phyloP scores from a whole-genome alignment of 1,284 basidiomycete species.

The Rhodotorula sp. region DNA sequence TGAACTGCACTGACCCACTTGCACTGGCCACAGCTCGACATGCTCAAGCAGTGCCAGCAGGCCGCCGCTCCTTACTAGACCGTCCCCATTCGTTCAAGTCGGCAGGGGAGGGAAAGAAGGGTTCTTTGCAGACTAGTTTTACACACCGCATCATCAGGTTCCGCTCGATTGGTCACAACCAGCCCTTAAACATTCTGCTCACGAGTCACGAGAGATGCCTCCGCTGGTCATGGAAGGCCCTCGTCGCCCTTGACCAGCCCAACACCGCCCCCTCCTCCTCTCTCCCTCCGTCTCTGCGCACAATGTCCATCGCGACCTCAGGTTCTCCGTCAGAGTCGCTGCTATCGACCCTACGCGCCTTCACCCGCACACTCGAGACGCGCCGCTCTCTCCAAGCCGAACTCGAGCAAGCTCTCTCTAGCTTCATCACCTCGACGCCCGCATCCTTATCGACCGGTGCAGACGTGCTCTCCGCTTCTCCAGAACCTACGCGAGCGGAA shows the following conservation, averaged over 20 bases:
- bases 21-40: constrained; percentile 35
- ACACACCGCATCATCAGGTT: not conserved
- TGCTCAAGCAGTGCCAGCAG: constrained; percentile 54
- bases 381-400: constrained; percentile 30
- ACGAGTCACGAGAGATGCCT: no score
- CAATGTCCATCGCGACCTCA: constrained; percentile 5
- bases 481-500: no score
- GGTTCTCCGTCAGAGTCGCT: not conserved
- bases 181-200: no score
- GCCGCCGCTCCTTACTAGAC: constrained; percentile 52
- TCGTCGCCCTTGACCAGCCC: no score
- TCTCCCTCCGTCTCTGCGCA: no score
- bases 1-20: constrained; percentile 41
- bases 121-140: no score
- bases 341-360: constrained; percentile 17
- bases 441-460: not conserved
- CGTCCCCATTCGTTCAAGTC: no score
- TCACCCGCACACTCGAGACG: constrained; percentile 18
- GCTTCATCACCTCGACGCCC: constrained; percentile 27
- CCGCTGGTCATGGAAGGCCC: no score
- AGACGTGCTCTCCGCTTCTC: constrained; percentile 1
- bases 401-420: constrained; percentile 27
- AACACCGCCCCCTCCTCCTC: not conserved
- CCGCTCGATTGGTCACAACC: not conserved
- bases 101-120: no score